Conservation (phyloP, 2,329 filamentous ascomycete species). For the Calycina marina region DNA sequence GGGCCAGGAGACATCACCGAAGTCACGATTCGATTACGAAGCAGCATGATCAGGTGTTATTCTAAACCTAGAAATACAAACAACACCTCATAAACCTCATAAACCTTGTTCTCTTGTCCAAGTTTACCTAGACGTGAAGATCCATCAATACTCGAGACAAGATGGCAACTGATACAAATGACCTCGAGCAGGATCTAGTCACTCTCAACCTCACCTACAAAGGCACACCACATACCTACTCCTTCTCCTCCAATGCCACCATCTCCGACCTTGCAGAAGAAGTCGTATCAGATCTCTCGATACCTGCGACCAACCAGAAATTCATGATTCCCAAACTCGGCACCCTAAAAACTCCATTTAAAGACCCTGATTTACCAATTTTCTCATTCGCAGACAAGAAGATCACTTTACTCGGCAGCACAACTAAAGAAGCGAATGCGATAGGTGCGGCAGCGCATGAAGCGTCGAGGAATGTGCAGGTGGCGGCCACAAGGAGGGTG, state of each 20-base stretch:
- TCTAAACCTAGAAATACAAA: no score
- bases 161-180: constrained; percentile 11
- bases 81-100: no score
- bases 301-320: constrained; percentile 52
- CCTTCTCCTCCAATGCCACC: constrained; percentile 31
- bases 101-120: no score
- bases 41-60: no score
- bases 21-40: constrained; percentile 21
- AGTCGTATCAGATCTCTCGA: constrained; percentile 39
- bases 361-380: constrained; percentile 34
- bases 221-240: constrained; percentile 29
- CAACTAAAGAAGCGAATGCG: constrained; percentile 41
- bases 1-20: no score
- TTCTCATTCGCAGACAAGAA: constrained; percentile 41
- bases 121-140: no score
- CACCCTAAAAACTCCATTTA: constrained; percentile 49
- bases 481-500: constrained; percentile 13
- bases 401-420: constrained; percentile 51
- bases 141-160: no score
- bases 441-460: constrained; percentile 34
- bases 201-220: constrained; percentile 33
- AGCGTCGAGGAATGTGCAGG: constrained; percentile 33
- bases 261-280: constrained; percentile 43
- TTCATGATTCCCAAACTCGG: constrained; percentile 51
- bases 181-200: constrained; percentile 21